These are phyloP conservation scores for Botrytis aclada DNA, from an alignment of 2,329 filamentous ascomycete species.

Conservation along the genomic window DNA sequence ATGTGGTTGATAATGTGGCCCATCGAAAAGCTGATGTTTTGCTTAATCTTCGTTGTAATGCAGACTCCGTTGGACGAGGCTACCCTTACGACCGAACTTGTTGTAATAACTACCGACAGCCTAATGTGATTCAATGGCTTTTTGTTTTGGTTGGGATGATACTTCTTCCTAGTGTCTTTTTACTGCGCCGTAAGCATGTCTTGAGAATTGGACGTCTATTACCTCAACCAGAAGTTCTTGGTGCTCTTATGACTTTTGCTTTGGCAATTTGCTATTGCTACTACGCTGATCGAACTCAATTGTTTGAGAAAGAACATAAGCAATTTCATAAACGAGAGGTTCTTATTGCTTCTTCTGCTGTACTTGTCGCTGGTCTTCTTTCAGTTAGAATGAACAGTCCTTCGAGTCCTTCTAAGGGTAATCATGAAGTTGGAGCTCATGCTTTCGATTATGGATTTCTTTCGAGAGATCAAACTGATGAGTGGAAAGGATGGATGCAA, in stretches of 20 bases:
- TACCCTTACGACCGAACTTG: slow-evolving; percentile 51
- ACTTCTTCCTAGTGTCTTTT: slow-evolving; percentile 34
- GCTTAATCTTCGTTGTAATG: slow-evolving; percentile 52
- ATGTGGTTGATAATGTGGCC: slow-evolving; percentile 47
- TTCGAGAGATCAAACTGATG: slow-evolving; percentile 56
- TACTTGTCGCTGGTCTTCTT: slow-evolving; percentile 36
- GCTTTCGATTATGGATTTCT: slow-evolving; percentile 43
- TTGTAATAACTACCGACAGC: slow-evolving; percentile 46
- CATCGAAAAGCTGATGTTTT: slow-evolving; percentile 50
- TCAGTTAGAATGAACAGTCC: slow-evolving; percentile 32
- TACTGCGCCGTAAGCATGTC: slow-evolving; percentile 24
- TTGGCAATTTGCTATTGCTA: slow-evolving; percentile 45
- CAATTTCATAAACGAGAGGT: slow-evolving; percentile 42
- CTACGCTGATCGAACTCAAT: slow-evolving; percentile 51
- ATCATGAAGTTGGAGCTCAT: slow-evolving; percentile 10
- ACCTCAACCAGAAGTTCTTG: slow-evolving; percentile 25
- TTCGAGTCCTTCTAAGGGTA: not conserved
- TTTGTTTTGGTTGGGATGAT: slow-evolving; percentile 37
- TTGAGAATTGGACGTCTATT: slow-evolving; percentile 24
- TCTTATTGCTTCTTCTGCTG: slow-evolving; percentile 31
- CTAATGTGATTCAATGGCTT: slow-evolving; percentile 40
- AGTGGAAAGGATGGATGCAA: slow-evolving; percentile 68
- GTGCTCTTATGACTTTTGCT: slow-evolving; percentile 27
- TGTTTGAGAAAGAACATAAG: slow-evolving; percentile 52
- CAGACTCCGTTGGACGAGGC: slow-evolving; percentile 40